Evolutionary conservation across 139 green algal species (phyloP), one percentile per base, ranked within the genome.

Genomic region (Picochlorum sp.): DNA sequence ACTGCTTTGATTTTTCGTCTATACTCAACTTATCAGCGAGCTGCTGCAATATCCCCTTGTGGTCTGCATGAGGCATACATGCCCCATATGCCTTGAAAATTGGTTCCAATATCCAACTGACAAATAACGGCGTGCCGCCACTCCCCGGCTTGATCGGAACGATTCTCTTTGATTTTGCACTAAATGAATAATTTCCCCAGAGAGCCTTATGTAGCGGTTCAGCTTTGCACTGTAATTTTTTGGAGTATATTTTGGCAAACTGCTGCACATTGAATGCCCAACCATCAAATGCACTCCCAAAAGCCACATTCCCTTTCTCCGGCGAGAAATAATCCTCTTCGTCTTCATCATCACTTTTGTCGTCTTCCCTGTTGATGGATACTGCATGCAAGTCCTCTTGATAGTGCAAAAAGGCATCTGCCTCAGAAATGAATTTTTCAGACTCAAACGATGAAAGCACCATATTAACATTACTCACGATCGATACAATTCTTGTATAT

Each of bases 381-480:
- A 18, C 21, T 4, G 21, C 14, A 15, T 23, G 28, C 15, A 21
- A 16, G 63, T 21, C 13, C 6, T 24, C 47, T 58, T 31, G 71
- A 18, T 23, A 59, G 0, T 83, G 84, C 57, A 97, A 68, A 54
- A 98, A 81, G 6, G 86, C 79, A 63, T 98, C 92, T 5, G 94
- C 89, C 41, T 97, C 88, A 24, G 74, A 78, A 61, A 97, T 86
- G 78, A 82, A 92, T 49, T 79, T 74, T 72, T 97, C 93, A 4
- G 77, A 91, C 21, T 82, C 73, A 70, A 97, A 96, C 16, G 74
- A 78, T 23, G 69, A 87, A 55, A 97, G 82, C 34, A 98, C 80
- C 85, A 91, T 92, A 86, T 99, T 99, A 52, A 90, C 88, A 59
- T 98, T 88, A 3, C 77, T 73, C 6, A 99, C 73, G 45, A 99